Evolutionary conservation across 257 asterid species (phyloP).

Genomic region (Anisodus tanguticus): DNA sequence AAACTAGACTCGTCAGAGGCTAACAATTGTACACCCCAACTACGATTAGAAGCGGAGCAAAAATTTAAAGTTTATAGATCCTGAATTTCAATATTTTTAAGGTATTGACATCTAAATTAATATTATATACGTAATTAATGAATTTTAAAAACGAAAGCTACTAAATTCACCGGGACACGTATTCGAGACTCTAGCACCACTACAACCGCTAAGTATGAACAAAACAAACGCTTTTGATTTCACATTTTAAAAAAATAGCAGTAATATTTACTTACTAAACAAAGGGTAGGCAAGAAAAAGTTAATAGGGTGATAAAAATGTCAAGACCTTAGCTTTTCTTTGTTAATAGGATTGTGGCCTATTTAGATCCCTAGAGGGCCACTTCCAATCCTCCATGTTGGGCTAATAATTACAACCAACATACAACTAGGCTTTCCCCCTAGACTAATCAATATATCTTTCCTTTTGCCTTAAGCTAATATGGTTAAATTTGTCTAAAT

Average conservation of each 20-base stretch:
- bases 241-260: neutral
- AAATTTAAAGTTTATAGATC: too few species aligned
- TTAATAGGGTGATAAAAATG: neutral
- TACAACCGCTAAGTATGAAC: neutral
- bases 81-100: too few species aligned
- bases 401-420: conserved; percentile 29
- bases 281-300: neutral
- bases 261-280: neutral
- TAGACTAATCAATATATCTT: neutral
- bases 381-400: conserved; percentile 17
- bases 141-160: too few species aligned
- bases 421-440: neutral
- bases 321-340: neutral
- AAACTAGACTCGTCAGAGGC: neutral
- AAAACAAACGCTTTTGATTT: neutral
- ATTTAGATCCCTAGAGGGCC: conserved; percentile 8
- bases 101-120: too few species aligned
- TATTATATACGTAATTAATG: too few species aligned
- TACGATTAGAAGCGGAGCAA: too few species aligned
- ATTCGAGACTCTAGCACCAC: neutral
- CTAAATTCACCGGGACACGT: too few species aligned
- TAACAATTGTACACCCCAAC: neutral
- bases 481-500: neutral
- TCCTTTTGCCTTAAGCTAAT: neutral
- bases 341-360: conserved; percentile 13